Base-by-base conservation (phyloP, 176 grass and related monocot genomes). In the Echinochloa phyllopogon region DNA sequence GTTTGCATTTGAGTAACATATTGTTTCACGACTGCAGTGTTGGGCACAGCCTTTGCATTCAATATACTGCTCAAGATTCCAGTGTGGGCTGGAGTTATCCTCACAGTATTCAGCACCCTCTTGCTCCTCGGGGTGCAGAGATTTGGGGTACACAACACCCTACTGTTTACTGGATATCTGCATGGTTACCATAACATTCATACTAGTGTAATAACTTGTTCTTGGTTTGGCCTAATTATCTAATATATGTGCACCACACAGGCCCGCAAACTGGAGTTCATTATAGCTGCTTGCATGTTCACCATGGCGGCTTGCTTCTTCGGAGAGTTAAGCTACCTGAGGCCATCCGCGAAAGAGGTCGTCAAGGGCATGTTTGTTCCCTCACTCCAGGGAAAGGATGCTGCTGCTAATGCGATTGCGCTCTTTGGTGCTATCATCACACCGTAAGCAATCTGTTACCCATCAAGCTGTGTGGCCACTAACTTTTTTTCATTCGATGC, bases 261-360 rank as follows among this genome's bases (percentile, higher is more conserved):
- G 95, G 88, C 88, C 62, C 74, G 90, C 18, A 97, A 97, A 39
- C 84, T 97, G 65, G 95, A 97, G 82, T 61, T 88, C 25, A 63
- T 91, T 29, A 88, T 94, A 69, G 86, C 88, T 3, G 65, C 84
- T 0, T 80, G 86, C 64, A 91, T 97, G 75, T 89, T 97, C 17
- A 88, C 92, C 40, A 93, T 97, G 95, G 95, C 88, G 10, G 90
- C 84, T 1, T 97, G 95, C 83, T 94, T 92, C 81, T 97, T 97
- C 10, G 90, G 90, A 12, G 95, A 97, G 51, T 56, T 97, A 69
- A 89, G 88, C 86, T 94, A 94, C 37, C 70, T 97, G 75, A 94
- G 90, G 38, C 95, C 95, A 5, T 91, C 92, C 0, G 86, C 92
- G 12, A 20, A 10, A 2, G 88, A 94, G 55, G 90, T 97, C 14